Evolutionary conservation across 306 rosid genomes (phyloP).

Genomic region (Gastrolobium villosum): DNA sequence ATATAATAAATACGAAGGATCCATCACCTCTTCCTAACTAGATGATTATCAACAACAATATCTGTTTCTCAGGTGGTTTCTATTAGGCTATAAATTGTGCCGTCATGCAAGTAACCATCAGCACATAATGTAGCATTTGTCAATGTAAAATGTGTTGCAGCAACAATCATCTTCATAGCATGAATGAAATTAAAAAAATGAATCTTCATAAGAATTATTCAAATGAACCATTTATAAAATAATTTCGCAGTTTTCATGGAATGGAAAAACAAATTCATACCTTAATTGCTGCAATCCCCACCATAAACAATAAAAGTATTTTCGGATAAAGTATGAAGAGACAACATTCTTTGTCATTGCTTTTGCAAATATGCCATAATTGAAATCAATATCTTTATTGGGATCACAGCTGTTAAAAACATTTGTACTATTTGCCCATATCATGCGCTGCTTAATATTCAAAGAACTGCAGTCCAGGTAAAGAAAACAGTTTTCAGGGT

Average conservation of each 20-base stretch:
- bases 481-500: conserved; percentile 55
- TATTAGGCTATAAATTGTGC: too few species aligned
- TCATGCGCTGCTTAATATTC: conserved; percentile 29
- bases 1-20: too few species aligned
- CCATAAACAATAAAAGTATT: conserved; percentile 95
- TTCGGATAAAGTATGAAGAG: conserved; percentile 68
- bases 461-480: conserved; percentile 77
- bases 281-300: conserved; percentile 98
- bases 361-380: conserved; percentile 73
- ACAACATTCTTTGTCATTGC: conserved; percentile 76
- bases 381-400: conserved; percentile 53
- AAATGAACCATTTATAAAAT: conserved; percentile 44
- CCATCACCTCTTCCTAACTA: too few species aligned
- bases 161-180: not conserved
- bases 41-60: too few species aligned
- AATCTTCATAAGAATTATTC: conserved; percentile 12
- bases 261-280: conserved; percentile 56
- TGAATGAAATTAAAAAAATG: conserved; percentile 37
- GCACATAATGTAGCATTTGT: too few species aligned
- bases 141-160: not conserved
- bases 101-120: too few species aligned
- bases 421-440: conserved; percentile 71
- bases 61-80: too few species aligned
- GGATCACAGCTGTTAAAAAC: conserved; percentile 79
- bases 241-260: conserved; percentile 14